Conservation (phyloP, 169 alveolate species). For the Plasmodium falciparum region DNA sequence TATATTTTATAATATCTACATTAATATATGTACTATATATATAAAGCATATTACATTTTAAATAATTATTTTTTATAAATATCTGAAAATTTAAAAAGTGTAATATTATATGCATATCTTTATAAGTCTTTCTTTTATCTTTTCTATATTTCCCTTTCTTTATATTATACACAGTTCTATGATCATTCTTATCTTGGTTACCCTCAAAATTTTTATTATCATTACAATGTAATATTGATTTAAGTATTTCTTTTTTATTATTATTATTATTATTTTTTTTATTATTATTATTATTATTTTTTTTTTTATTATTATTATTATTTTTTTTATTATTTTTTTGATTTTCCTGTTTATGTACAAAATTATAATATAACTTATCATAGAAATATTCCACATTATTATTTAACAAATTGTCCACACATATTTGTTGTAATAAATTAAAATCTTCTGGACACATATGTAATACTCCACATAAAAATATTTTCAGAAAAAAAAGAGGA, state of each 20-base stretch:
- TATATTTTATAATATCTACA: conserved; percentile 6
- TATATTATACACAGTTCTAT: too few relatives aligned
- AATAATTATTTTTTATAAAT: conserved; percentile 11
- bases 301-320: neutral
- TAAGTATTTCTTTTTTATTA: neutral
- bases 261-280: too few relatives aligned
- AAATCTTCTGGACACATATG: conserved; percentile 17
- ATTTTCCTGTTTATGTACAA: too few relatives aligned
- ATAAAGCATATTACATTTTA: conserved; percentile 17
- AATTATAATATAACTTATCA: conserved; percentile 2
- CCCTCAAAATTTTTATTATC: too few relatives aligned
- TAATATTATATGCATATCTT: conserved; percentile 16
- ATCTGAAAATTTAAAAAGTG: conserved; percentile 15
- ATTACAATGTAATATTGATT: too few relatives aligned
- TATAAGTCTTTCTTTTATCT: neutral
- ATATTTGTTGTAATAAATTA: conserved; percentile 11
- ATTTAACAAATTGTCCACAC: conserved; percentile 18
- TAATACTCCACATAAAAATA: conserved; percentile 7
- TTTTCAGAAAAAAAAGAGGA: neutral
- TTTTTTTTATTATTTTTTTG: too few relatives aligned
- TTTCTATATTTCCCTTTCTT: too few relatives aligned
- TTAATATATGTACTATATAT: conserved; percentile 15
- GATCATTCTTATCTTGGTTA: too few relatives aligned
- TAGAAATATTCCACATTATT: conserved; percentile 20
- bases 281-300: too few relatives aligned